A percentile compares a stretch with the other conserved stretches of the same genome.
Evolutionary conservation across 768 basidiomycete species (phyloP).

Genomic region (Mycena sanguinolenta): DNA sequence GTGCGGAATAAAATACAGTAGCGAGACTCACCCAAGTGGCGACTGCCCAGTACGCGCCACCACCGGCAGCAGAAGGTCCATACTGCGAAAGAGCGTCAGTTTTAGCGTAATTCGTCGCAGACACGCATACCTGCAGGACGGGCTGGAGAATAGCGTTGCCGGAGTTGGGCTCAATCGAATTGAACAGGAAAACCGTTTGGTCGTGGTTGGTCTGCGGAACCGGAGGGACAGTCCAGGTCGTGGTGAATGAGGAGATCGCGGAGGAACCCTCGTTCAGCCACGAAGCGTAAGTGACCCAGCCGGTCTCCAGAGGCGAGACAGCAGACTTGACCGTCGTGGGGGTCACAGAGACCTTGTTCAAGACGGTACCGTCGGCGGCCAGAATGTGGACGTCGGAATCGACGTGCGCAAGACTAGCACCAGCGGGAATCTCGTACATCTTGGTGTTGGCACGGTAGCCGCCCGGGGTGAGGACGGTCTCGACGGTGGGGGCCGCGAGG

Average conservation of each 20-base stretch:
- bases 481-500: slow-evolving; percentile 13
- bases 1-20: too few species aligned
- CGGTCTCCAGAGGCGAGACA: slow-evolving; percentile 19
- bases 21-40: slow-evolving; percentile 16
- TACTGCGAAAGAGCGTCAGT: background rate
- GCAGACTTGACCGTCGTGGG: slow-evolving; percentile 13
- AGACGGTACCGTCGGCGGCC: slow-evolving; percentile 23
- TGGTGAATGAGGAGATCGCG: slow-evolving; percentile 35
- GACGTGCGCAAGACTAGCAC: slow-evolving; percentile 28
- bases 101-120: background rate
- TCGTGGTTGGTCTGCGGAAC: slow-evolving; percentile 32
- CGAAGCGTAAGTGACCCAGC: slow-evolving; percentile 36
- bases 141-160: slow-evolving; percentile 28
- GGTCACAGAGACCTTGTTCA: slow-evolving; percentile 10
- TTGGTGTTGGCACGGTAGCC: slow-evolving; percentile 14
- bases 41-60: slow-evolving; percentile 35
- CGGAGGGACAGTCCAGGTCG: slow-evolving; percentile 35
- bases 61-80: slow-evolving; percentile 36
- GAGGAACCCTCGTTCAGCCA: slow-evolving; percentile 35
- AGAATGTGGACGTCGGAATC: slow-evolving; percentile 27
- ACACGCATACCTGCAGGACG: slow-evolving; percentile 24
- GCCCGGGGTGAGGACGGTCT: slow-evolving; percentile 19
- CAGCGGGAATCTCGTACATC: slow-evolving; percentile 31
- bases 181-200: slow-evolving; percentile 39
- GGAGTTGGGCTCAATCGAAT: slow-evolving; percentile 33